A percentile compares a stretch with the other conserved stretches of the same genome.
Conservation (phyloP, 2,329 filamentous ascomycete species). For the Biscogniauxia sp. region DNA sequence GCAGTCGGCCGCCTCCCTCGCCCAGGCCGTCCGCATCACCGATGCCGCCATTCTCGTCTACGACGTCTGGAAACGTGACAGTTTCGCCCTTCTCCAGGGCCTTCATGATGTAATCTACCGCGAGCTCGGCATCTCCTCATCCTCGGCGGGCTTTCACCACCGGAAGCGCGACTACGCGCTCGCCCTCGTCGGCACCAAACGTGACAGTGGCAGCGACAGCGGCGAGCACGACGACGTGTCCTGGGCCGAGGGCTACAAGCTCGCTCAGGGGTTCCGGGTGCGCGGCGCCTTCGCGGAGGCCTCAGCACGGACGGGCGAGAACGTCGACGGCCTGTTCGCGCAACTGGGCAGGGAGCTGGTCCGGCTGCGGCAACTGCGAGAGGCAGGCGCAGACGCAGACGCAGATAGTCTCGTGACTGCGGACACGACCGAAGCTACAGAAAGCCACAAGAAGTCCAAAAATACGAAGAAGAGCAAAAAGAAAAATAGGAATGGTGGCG, state of each 20-base stretch:
- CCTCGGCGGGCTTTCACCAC: conserved; percentile 4
- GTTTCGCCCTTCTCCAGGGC: conserved; percentile 17
- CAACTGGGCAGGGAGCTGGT: conserved; percentile 35
- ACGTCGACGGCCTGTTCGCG: conserved; percentile 35
- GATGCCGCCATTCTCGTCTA: conserved; percentile 37
- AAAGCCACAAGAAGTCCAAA: not conserved
- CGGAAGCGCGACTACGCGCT: conserved; percentile 31
- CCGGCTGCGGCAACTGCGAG: conserved; percentile 24
- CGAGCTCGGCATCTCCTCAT: conserved; percentile 17
- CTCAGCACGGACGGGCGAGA: conserved; percentile 36
- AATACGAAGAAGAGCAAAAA: not conserved
- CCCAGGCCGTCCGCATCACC: conserved; percentile 39
- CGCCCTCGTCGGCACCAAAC: conserved; percentile 37
- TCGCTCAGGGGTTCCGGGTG: conserved; percentile 21
- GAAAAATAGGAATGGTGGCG: not conserved
- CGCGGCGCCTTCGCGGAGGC: conserved; percentile 33
- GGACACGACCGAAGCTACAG: not conserved
- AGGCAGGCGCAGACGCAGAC: conserved; percentile 14
- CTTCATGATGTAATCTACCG: conserved; percentile 23
- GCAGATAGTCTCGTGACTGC: not conserved
- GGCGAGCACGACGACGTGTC: conserved; percentile 22
- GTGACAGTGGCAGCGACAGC: conserved; percentile 33
- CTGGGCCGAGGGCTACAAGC: conserved; percentile 32
- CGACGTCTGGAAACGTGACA: conserved; percentile 27
- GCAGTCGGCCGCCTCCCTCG: conserved; percentile 23